These are phyloP conservation scores for Trichoderma citrinoviride DNA, from an alignment of 2,329 filamentous ascomycete genomes.

Conservation along the genomic window DNA sequence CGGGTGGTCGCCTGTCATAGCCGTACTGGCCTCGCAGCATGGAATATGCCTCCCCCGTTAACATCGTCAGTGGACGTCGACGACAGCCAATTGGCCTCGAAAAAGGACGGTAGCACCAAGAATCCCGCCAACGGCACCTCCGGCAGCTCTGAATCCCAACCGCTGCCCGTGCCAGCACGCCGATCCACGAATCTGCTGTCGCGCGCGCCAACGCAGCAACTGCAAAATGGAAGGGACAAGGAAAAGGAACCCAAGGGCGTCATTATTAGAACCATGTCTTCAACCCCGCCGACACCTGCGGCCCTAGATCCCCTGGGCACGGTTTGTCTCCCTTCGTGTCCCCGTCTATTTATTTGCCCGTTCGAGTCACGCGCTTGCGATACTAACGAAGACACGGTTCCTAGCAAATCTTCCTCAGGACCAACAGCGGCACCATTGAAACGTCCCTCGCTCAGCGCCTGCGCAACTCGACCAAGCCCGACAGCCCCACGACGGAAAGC, in stretches of 20 bases:
- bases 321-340: slow-evolving; percentile 28
- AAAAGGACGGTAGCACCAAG: slow-evolving; percentile 29
- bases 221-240: slow-evolving; percentile 40
- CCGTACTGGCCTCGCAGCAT: slow-evolving; percentile 32
- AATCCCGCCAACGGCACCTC: slow-evolving; percentile 29
- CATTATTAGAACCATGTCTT: slow-evolving; percentile 28
- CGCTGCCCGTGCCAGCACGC: slow-evolving; percentile 21
- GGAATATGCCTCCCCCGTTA: slow-evolving; percentile 37
- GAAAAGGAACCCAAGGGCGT: slow-evolving; percentile 33
- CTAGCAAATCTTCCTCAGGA: slow-evolving; percentile 43
- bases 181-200: slow-evolving; percentile 30
- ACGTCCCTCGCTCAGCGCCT: slow-evolving; percentile 55
- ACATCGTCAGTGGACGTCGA: slow-evolving; percentile 30
- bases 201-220: slow-evolving; percentile 64
- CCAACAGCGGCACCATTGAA: slow-evolving; percentile 36
- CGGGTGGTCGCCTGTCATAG: neutral
- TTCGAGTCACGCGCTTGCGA: neutral
- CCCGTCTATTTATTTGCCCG: neutral
- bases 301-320: slow-evolving; percentile 41
- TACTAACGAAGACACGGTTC: neutral
- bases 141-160: slow-evolving; percentile 31
- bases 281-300: slow-evolving; percentile 28
- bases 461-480: slow-evolving; percentile 51
- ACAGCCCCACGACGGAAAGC: slow-evolving; percentile 48
- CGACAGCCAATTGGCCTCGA: slow-evolving; percentile 31